A percentile compares a stretch with the other conserved stretches of the same genome.
Conservation (phyloP, 495 filamentous ascomycete genomes). For the Lepraria neglecta region DNA sequence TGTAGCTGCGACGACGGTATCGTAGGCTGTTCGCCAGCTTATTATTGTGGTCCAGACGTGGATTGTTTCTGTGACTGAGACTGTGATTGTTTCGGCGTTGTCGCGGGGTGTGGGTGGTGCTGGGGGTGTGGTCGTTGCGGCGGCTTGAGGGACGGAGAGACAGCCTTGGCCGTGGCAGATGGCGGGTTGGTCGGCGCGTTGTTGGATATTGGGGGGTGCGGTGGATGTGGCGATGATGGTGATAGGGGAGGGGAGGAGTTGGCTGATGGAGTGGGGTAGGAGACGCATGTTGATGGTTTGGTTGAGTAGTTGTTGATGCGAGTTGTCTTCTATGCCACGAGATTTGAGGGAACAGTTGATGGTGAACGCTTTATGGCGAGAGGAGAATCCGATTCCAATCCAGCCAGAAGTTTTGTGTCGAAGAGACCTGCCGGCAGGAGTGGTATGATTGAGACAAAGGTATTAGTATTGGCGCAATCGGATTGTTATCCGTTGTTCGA, state of each 20-base stretch:
- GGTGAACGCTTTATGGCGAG: no score
- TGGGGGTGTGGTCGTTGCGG: background rate
- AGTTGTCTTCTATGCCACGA: background rate
- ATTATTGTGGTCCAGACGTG: background rate
- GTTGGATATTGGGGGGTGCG: background rate
- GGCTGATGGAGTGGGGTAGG: background rate
- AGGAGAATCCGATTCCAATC: background rate
- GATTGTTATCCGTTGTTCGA: background rate
- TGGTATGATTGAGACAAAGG: background rate
- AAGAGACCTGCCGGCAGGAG: constrained; percentile 2
- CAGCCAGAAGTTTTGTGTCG: background rate
- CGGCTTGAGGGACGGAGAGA: background rate
- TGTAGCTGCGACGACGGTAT: background rate
- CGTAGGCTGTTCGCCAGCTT: background rate
- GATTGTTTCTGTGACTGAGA: background rate
- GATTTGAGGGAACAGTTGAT: background rate
- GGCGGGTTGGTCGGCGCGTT: background rate
- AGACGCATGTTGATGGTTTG: constrained; percentile 1
- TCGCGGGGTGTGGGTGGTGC: background rate
- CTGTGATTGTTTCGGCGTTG: background rate
- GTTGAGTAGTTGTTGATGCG: background rate
- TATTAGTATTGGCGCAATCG: constrained; percentile 3
- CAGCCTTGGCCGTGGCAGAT: constrained; percentile 5
- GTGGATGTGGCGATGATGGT: no score
- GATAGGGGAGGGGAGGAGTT: background rate